Conservation (phyloP, 2,329 filamentous ascomycete species). For the Dactylellina haptotyla region DNA sequence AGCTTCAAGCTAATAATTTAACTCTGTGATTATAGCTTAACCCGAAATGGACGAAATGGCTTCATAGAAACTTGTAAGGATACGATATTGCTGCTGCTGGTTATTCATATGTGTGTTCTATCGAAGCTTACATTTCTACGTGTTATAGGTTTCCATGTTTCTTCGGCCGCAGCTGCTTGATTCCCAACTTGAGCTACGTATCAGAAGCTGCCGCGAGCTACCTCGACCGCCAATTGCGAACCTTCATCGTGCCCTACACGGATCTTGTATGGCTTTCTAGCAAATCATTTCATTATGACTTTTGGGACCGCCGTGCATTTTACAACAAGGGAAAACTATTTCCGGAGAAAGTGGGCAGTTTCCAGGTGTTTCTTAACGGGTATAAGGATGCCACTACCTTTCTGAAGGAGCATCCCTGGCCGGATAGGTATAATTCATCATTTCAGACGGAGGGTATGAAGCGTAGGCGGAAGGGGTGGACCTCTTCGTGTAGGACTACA, state of each 20-base stretch:
- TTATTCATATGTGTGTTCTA: too few species aligned
- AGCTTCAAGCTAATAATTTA: neutral
- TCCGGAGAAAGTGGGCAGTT: conserved; percentile 91
- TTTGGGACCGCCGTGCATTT: conserved; percentile 90
- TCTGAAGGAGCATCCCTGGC: conserved; percentile 94
- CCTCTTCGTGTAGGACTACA: conserved; percentile 60
- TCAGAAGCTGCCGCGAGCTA: conserved; percentile 98
- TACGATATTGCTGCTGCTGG: too few species aligned
- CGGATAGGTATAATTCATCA: conserved; percentile 79
- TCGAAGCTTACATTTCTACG: conserved; percentile 14
- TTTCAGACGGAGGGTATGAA: conserved; percentile 75
- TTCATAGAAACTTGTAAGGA: conserved; percentile 83
- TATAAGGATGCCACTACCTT: conserved; percentile 98
- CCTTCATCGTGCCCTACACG: conserved; percentile 93
- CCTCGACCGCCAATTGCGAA: conserved; percentile 87
- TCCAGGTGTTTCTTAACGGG: conserved; percentile 95
- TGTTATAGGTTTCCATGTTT: conserved; percentile 80
- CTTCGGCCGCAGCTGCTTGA: conserved; percentile 93
- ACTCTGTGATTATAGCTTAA: conserved; percentile 65
- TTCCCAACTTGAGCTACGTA: conserved; percentile 96
- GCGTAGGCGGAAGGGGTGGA: conserved; percentile 62
- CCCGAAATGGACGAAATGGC: conserved; percentile 99
- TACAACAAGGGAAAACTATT: conserved; percentile 87
- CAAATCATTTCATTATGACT: conserved; percentile 97
- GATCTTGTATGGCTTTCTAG: conserved; percentile 94